phyloP scores from a whole-genome alignment of 2,329 filamentous ascomycete species.

The Arachnopeziza araneosa region DNA sequence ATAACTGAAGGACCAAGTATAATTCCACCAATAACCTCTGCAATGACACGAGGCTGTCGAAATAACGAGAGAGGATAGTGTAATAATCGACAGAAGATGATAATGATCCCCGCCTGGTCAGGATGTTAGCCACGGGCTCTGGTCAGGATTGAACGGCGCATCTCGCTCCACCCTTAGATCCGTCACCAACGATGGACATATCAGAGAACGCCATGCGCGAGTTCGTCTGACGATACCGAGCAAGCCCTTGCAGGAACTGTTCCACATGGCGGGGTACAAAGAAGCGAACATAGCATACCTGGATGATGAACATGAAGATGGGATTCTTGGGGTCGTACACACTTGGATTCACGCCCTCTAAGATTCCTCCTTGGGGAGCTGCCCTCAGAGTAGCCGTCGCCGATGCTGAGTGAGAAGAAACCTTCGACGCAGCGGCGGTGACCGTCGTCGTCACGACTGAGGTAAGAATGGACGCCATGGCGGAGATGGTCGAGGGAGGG shows the following conservation, averaged over 20 bases:
- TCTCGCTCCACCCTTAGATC: not conserved
- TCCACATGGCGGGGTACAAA: not conserved
- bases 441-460: conserved; percentile 6
- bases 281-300: conserved; percentile 39
- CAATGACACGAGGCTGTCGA: conserved; percentile 76
- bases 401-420: conserved; percentile 10
- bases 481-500: not conserved
- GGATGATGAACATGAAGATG: conserved; percentile 64
- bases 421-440: conserved; percentile 9
- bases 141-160: not conserved
- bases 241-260: not conserved
- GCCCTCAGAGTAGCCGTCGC: conserved; percentile 15
- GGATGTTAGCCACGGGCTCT: not conserved
- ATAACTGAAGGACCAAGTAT: conserved; percentile 82
- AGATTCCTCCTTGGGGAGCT: conserved; percentile 52
- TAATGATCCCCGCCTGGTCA: conserved; percentile 61
- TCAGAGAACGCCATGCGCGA: not conserved
- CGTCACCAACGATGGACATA: not conserved
- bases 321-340: conserved; percentile 58
- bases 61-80: conserved; percentile 74
- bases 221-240: not conserved
- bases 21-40: conserved; percentile 80
- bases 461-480: not conserved
- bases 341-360: conserved; percentile 58
- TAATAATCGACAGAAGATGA: conserved; percentile 67